A percentile compares a stretch with the other conserved stretches of the same genome.
Evolutionary conservation across 305 asterid species (phyloP).

Genomic region (Fraxinus angustifolia): DNA sequence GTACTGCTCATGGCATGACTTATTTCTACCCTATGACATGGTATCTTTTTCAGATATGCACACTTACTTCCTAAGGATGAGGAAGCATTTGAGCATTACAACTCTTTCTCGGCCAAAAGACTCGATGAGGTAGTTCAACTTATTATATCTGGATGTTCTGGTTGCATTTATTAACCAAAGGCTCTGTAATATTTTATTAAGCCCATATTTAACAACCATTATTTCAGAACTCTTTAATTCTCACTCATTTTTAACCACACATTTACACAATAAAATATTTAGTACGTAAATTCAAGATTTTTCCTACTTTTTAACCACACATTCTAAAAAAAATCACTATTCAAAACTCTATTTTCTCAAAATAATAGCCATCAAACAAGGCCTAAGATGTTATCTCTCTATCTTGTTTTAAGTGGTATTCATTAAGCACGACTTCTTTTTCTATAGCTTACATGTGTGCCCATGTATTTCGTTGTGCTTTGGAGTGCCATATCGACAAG

Average conservation of each 20-base stretch:
- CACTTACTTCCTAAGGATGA: conserved; percentile 95
- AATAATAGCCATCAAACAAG: too few species aligned
- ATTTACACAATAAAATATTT: too few species aligned
- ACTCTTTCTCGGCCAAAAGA: conserved; percentile 70
- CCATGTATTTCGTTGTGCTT: conserved; percentile 8
- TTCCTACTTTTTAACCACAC: too few species aligned
- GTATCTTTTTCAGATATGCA: conserved; percentile 59
- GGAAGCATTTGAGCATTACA: conserved; percentile 86
- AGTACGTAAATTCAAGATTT: too few species aligned
- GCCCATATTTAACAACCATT: too few species aligned
- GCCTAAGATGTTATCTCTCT: background rate
- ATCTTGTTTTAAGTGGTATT: conserved; percentile 13
- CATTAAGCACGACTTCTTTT: conserved; percentile 7
- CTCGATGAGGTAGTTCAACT: conserved; percentile 78
- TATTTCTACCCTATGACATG: conserved; percentile 17
- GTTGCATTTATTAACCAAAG: conserved; percentile 7
- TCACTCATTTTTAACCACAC: too few species aligned
- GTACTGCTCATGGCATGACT: conserved; percentile 3
- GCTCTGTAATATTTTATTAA: background rate
- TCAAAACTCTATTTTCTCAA: too few species aligned
- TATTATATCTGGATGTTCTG: conserved; percentile 17
- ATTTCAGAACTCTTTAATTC: too few species aligned
- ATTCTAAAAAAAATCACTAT: too few species aligned
- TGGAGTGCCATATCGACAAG: conserved; percentile 4
- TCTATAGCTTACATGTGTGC: conserved; percentile 6